These are phyloP conservation scores for Leishmania major DNA, from an alignment of 208 protist species.

Conservation along the genomic window DNA sequence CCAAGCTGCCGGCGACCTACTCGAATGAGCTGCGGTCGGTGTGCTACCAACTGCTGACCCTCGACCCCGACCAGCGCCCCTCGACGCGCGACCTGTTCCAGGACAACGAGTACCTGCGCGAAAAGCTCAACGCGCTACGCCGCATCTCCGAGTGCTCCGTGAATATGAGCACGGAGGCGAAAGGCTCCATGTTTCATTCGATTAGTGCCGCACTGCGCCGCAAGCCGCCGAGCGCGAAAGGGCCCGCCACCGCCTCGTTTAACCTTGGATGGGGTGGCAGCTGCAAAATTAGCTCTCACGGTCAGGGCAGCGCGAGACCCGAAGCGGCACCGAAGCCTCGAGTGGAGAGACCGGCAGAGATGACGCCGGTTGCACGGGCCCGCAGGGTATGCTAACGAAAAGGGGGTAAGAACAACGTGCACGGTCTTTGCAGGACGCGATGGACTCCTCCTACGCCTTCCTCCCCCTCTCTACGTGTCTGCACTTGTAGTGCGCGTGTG, in stretches of 20 bases:
- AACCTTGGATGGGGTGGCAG: background rate
- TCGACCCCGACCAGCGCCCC: constrained; percentile 15
- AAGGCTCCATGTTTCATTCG: constrained; percentile 22
- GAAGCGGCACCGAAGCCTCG: background rate
- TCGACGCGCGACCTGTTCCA: constrained; percentile 27
- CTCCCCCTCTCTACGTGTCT: background rate
- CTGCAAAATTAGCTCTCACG: background rate
- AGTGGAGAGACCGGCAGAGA: background rate
- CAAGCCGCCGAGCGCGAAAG: background rate
- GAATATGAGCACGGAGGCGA: constrained; percentile 29
- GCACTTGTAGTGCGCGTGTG: background rate
- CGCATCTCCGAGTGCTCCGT: constrained; percentile 33
- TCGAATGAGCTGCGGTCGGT: constrained; percentile 17
- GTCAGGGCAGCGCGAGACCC: background rate
- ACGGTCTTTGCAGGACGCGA: background rate
- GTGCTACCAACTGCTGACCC: constrained; percentile 19
- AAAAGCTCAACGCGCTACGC: constrained; percentile 26
- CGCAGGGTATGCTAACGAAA: background rate
- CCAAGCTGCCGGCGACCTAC: constrained; percentile 7
- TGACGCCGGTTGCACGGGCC: background rate
- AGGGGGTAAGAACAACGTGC: background rate
- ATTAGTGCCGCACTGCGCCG: constrained; percentile 30
- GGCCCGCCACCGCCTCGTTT: too few species aligned
- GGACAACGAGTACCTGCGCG: constrained; percentile 32
- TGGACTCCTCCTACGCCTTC: background rate